Conservation (phyloP, 2,329 filamentous ascomycete species). For the Talaromyces albobiverticillius region DNA sequence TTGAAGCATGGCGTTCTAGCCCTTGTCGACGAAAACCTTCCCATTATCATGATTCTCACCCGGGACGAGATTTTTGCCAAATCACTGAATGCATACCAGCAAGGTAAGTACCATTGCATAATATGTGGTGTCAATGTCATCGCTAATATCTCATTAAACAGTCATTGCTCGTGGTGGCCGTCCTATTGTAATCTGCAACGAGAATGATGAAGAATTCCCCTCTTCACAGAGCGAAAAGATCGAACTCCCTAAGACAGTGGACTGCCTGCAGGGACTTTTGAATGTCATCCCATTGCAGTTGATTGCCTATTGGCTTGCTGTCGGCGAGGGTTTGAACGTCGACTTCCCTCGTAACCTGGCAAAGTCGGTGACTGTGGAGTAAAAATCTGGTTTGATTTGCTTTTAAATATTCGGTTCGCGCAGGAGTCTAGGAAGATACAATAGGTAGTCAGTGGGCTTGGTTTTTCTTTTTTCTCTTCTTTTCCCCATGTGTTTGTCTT, state of each 20-base stretch:
- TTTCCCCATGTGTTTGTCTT: too few relatives aligned
- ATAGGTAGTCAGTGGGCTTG: constrained; percentile 5
- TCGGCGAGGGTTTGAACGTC: constrained; percentile 92
- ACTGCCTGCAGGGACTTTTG: constrained; percentile 91
- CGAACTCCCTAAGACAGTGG: constrained; percentile 92
- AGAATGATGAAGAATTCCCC: constrained; percentile 83
- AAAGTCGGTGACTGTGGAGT: constrained; percentile 99
- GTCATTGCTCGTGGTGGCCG: constrained; percentile 94
- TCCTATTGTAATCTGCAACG: constrained; percentile 98
- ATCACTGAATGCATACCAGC: constrained; percentile 99
- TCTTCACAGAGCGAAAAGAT: constrained; percentile 90
- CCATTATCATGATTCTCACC: constrained; percentile 99
- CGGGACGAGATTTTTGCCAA: constrained; percentile 95
- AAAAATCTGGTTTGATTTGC: constrained; percentile 43
- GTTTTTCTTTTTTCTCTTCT: constrained; percentile 3
- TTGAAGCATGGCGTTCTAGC: constrained; percentile 98
- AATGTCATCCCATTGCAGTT: constrained; percentile 97
- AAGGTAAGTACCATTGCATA: constrained; percentile 66
- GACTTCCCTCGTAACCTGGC: constrained; percentile 98
- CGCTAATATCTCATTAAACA: constrained; percentile 37
- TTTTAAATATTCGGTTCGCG: constrained; percentile 3
- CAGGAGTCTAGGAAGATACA: constrained; percentile 10
- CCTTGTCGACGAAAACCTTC: constrained; percentile 94
- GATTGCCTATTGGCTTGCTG: constrained; percentile 98
- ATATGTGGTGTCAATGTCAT: background rate